Base-by-base conservation (phyloP, 495 filamentous ascomycete species). In the Diplogelasinospora grovesii region DNA sequence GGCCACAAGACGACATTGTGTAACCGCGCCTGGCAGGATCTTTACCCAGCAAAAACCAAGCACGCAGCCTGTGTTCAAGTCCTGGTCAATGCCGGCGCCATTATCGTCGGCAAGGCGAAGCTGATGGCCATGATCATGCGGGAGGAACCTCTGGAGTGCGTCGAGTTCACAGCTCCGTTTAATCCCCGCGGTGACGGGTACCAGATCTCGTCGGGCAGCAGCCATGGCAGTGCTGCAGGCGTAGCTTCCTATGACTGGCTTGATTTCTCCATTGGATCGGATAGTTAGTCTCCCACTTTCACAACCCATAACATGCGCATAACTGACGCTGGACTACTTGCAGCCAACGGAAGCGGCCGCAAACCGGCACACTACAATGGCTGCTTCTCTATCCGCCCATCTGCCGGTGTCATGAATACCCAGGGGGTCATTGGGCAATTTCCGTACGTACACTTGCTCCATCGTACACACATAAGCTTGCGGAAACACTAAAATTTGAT, bases 351-450 rank as follows among this genome's bases (percentile, higher is more conserved):
- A 26, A 36, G 41, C 13, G 31, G 41, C 20, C 30, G 30, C 10
- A 43, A 43, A 23, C 32, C 41, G 7, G 32, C 41, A 18, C 22
- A 28, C 9, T 43, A 28, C 31, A 43, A 43, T 21, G 41, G 41
- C 27, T 43, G 41, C 24, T 43, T 36, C 32, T 36, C 40, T 8
- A 36, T 43, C 30, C 31, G 32, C 15, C 41, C 41, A 5, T 36
- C 31, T 6, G 21, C 19, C 14, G 40, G 40, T 22, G 19, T 35
- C 18, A 20, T 32, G 13, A 21, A 35, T 31, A 34, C 11, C 3
- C 2, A 22, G 10, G 40, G 40, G 8, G 40, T 43, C 11, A 31
- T 35, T 4, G 30, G 40, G 3, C 20, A 14, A 7, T 43, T 43
- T 23, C 26, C 40, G 21, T 41, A 19, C n/a, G 18, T 41, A 20